Base-by-base conservation (phyloP, 805 yeast genomes). In the Myxozyma neglecta region DNA sequence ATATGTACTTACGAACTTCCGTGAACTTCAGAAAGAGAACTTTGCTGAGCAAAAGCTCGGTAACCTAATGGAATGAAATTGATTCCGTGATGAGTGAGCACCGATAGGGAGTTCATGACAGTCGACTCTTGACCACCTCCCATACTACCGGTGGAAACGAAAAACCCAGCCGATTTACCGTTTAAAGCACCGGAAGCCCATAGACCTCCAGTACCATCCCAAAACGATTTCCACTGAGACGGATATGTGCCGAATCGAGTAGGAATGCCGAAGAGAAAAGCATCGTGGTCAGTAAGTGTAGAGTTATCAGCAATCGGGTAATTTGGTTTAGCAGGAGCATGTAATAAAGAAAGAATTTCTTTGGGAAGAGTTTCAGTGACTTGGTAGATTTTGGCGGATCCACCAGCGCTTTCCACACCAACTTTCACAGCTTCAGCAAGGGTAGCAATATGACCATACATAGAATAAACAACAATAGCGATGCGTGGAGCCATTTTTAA, bases 91-190 rank as follows among this genome's bases (percentile, higher is more conserved):
- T 89, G 96, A 51, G 79, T 81, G 69, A 86, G 76, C 42, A 83
- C 81, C 45, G 86, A 80, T 67, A 89, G 64, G 9, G 85, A 73
- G 73, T 79, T 83, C 69, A 82, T 79, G 18, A 80, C 77, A 16
- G 96, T 88, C 47, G 77, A 75, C 74, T 89, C 96, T 75, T 85
- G 90, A 63, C 96, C 94, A 69, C 90, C 90, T 66, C 90, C 90
- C 68, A 81, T 83, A 43, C 87, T 78, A 61, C 89, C 90, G 5
- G 93, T 86, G 57, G 88, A 80, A 48, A 85, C 83, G 70, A 88
- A 88, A 46, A 87, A 68, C 64, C 91, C 92, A 24, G 85, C 90
- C 60, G 85, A 83, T 76, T 89, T 89, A 67, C 92, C 94, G 69
- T 79, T 72, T 58, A 88, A 80, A 9, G 54, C 54, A 32, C 62